Percentiles rank a stretch among this genome's conserved stretches.
These are phyloP conservation scores for Skeletonema menzelii DNA, from an alignment of 108 stramenopile genomes.

Conservation along the genomic window DNA sequence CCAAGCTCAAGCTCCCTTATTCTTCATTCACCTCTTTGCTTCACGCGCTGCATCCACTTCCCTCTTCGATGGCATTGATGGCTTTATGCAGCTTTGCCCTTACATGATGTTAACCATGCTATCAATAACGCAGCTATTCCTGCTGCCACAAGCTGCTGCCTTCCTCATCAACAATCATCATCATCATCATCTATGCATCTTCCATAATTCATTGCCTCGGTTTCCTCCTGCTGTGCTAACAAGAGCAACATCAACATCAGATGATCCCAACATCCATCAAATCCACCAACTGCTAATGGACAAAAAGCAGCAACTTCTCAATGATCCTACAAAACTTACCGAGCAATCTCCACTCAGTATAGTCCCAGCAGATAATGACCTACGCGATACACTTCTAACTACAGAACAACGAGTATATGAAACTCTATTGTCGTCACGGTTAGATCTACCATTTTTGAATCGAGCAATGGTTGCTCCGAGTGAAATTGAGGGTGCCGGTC, in stretches of 20 bases:
- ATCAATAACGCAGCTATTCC: not conserved
- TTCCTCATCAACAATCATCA: not conserved
- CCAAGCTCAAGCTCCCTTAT: no score
- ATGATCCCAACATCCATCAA: not conserved
- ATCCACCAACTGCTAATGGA: not conserved
- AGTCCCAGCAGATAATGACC: not conserved
- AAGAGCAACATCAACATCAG: not conserved
- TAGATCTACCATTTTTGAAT: constrained; percentile 18
- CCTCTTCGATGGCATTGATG: no score
- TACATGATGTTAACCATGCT: no score
- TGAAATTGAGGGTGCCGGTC: constrained; percentile 24
- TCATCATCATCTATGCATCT: not conserved
- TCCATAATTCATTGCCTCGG: not conserved
- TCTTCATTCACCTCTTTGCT: no score
- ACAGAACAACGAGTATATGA: constrained; percentile 23
- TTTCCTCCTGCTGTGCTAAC: not conserved
- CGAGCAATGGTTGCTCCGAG: constrained; percentile 27
- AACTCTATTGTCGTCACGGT: constrained; percentile 26
- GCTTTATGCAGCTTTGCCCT: no score
- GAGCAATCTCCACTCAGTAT: not conserved
- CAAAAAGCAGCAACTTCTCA: not conserved
- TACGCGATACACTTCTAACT: not conserved
- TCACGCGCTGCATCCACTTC: no score
- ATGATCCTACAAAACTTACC: not conserved
- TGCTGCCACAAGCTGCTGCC: constrained; percentile 1